Base-by-base conservation (phyloP, 441 rosid species). In the Brassica hybrid region DNA sequence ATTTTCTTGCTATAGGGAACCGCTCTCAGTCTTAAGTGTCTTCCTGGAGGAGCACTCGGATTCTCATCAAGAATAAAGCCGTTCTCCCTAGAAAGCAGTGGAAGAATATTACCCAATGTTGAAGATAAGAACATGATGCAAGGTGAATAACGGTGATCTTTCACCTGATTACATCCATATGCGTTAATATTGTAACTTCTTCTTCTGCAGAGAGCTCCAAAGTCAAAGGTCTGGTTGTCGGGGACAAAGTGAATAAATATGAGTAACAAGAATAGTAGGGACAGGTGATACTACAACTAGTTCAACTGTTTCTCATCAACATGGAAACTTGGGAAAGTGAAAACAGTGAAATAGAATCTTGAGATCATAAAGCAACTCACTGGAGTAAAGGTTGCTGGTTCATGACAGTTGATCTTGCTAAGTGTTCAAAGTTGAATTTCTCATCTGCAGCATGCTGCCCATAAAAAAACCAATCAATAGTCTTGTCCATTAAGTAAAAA, bases 361-460 rank as follows among this genome's bases (percentile, higher is more conserved):
- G 72, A 78, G 41, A 56, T 38, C 36, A 77, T 43, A 78, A 76
- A 71, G 80, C 72, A 78, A 83, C 93, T 89, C 76, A 96, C 99
- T 89, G 88, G 74, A 96, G 92, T 81, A 96, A 84, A 61, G 98
- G 98, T 75, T 96, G 99, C 77, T 92, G 99, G 82, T 91, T 96
- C 82, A 96, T 80, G 82, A 92, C 84, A 60, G 99, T 96, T 76
- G 97, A 90, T 76, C 86, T 86, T 41, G 97, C 91, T 50, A 96
- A 82, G 69, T 76, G 84, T 88, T 96, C 99, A 79, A 91, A 96
- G 86, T 96, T 96, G 81, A 87, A 94, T 76, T 96, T 96, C 91
- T 96, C 99, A 83, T 96, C 98, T 17, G 99, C 99, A 75, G 99
- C 99, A 84, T 96, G 99, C 99, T 96, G 87, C 60, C 74, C 62